Evolutionary conservation across 306 rosid genomes (phyloP), one percentile per base, ranked within the genome.

Genomic region (Macrotyloma uniflorum): DNA sequence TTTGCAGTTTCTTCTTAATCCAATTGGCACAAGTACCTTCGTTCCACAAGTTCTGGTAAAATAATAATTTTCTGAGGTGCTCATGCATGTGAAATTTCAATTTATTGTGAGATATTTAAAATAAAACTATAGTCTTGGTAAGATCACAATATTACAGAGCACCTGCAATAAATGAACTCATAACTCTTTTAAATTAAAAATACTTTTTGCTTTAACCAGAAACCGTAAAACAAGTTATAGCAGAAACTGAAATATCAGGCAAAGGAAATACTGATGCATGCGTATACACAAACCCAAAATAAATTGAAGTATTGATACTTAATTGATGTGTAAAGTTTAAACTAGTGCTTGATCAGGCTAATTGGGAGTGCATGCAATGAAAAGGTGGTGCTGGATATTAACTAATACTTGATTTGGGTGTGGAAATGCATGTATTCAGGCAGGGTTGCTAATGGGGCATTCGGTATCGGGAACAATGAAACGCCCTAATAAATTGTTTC

Each of bases 31-130:
- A 26, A 82, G 74, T 18, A 70, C 80, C 68, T 91, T 87, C 82
- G 40, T 86, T 59, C 75, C 93, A 8, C 87, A 85, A 12, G 38
- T 89, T 85, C 79, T 87, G 85, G 93, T 88, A 88, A 70, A 57
- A 1, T 16, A 14, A 79, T 15, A 32, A 1, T 70, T 59, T 59
- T 30, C 1, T 65, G 10, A 38, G 19, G 4, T 24, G 5, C 16
- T 6, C 12, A 15, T 59, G 19, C 40, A 30, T 33, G 38, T 33
- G 38, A 1, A 33, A 6, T 33, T 33, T 6, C 5, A 33, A 33
- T 33, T 33, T 49, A n/a, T 49, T 18, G 1, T 16, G 9, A 47
- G 16, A 4, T 49, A 6, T n/a, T 46, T 12, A 49, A 49, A 49
- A 49, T 6, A 30, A 49, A 49, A 49, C 10, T 46, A 46, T 13